Evolutionary conservation across 352 stramenopile genomes (phyloP).

Genomic region (Lagenidium sp.): DNA sequence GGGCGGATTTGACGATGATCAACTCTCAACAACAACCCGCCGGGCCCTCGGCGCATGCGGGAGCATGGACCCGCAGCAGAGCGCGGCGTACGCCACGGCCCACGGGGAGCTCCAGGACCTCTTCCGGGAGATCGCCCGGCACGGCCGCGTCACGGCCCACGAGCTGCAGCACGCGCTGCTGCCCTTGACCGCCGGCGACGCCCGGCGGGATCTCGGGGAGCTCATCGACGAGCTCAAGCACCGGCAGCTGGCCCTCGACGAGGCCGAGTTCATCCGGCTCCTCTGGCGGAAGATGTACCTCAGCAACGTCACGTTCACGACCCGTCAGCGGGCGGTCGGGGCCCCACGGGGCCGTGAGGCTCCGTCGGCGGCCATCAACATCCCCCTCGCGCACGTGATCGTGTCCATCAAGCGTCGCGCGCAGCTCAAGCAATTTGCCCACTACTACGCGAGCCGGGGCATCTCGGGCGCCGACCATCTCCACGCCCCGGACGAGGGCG

Average conservation of each 20-base stretch:
- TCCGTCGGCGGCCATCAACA: slow-evolving; percentile 27
- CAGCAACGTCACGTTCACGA: slow-evolving; percentile 24
- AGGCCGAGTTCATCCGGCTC: slow-evolving; percentile 50
- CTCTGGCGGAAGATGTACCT: slow-evolving; percentile 67
- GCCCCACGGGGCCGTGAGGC: background rate
- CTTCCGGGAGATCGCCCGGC: slow-evolving; percentile 41
- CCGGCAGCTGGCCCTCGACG: slow-evolving; percentile 31
- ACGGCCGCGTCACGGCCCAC: slow-evolving; percentile 27
- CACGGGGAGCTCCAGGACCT: slow-evolving; percentile 48
- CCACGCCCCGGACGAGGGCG: slow-evolving; percentile 3
- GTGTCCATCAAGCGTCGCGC: slow-evolving; percentile 56
- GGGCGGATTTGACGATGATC: no score
- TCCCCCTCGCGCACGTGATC: slow-evolving; percentile 57
- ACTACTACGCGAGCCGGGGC: slow-evolving; percentile 54
- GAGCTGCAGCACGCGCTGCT: slow-evolving; percentile 42
- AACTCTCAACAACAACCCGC: no score
- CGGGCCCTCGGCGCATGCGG: no score
- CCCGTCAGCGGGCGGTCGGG: slow-evolving; percentile 2
- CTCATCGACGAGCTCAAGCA: slow-evolving; percentile 41
- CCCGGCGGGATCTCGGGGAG: slow-evolving; percentile 34
- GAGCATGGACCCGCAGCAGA: slow-evolving; percentile 43
- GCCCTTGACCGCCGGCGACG: slow-evolving; percentile 51
- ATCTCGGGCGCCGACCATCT: slow-evolving; percentile 52
- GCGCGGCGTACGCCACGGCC: slow-evolving; percentile 26
- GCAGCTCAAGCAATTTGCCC: slow-evolving; percentile 58